phyloP scores from a whole-genome alignment of 2,329 filamentous ascomycete species.

The Sporothrix brasiliensis region DNA sequence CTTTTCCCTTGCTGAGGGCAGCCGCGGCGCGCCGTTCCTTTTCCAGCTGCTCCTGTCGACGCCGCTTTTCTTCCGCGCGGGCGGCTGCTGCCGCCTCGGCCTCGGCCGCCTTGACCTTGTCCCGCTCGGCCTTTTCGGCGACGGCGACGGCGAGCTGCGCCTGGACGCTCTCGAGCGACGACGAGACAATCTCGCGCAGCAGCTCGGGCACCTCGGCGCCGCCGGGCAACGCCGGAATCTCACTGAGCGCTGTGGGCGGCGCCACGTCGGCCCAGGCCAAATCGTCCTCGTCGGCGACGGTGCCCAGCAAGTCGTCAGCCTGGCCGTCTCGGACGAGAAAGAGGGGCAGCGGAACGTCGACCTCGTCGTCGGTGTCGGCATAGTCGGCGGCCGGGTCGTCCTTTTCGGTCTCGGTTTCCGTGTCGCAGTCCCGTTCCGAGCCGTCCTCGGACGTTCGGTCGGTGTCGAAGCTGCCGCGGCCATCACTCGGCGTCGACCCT shows the following conservation, averaged over 20 bases:
- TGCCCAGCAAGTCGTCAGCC: neutral
- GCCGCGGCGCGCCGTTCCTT: conserved; percentile 13
- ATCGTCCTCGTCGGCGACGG: conserved; percentile 6
- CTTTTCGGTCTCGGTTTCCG: no score
- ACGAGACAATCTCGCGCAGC: conserved; percentile 48
- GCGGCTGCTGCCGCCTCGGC: conserved; percentile 37
- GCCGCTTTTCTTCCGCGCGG: conserved; percentile 37
- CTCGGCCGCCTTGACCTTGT: conserved; percentile 35
- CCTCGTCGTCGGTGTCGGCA: conserved; percentile 38
- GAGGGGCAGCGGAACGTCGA: neutral
- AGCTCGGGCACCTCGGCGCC: conserved; percentile 44
- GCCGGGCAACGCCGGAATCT: conserved; percentile 41
- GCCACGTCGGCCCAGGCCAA: conserved; percentile 50
- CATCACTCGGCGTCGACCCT: neutral
- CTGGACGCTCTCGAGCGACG: conserved; percentile 53
- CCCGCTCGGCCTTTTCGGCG: conserved; percentile 39
- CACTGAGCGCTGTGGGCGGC: conserved; percentile 50
- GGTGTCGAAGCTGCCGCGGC: conserved; percentile 35
- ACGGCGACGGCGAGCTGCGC: conserved; percentile 42
- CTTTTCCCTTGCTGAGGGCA: conserved; percentile 20
- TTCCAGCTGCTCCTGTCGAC: conserved; percentile 33
- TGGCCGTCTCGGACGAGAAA: neutral
- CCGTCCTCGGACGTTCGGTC: no score
- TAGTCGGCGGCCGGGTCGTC: conserved; percentile 2
- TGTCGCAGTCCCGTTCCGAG: neutral